A percentile compares a stretch with the other conserved stretches of the same genome.
Evolutionary conservation across 352 stramenopile species (phyloP).

Genomic region (Phytophthora fragariaefolia): DNA sequence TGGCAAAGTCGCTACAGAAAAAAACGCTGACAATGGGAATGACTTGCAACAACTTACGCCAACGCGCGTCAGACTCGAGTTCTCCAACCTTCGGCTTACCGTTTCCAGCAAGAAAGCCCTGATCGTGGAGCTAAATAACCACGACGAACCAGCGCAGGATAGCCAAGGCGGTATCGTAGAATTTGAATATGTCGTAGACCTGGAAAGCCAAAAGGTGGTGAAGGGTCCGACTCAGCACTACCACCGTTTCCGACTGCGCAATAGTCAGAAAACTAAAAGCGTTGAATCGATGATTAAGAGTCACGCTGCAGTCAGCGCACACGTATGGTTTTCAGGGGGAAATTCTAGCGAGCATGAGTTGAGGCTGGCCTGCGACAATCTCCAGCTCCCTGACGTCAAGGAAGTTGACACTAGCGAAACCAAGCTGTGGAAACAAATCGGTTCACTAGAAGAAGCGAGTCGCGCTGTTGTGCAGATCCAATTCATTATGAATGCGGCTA

Average conservation of each 20-base stretch:
- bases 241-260: slow-evolving; percentile 59
- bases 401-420: slow-evolving; percentile 1
- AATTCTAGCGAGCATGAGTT: slow-evolving; percentile 26
- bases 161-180: slow-evolving; percentile 26
- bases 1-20: slow-evolving; percentile 12
- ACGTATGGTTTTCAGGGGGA: slow-evolving; percentile 39
- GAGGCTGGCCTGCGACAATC: slow-evolving; percentile 43
- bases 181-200: slow-evolving; percentile 53
- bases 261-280: background rate
- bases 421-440: slow-evolving; percentile 81
- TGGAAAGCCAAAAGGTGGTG: slow-evolving; percentile 55
- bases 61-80: slow-evolving; percentile 46
- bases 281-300: slow-evolving; percentile 33
- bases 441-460: slow-evolving; percentile 67
- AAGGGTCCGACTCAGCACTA: slow-evolving; percentile 65
- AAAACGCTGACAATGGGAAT: slow-evolving; percentile 14
- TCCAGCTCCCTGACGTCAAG: slow-evolving; percentile 47
- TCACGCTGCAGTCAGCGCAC: slow-evolving; percentile 45
- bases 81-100: slow-evolving; percentile 35
- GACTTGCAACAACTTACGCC: slow-evolving; percentile 25
- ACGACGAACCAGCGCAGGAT: slow-evolving; percentile 28
- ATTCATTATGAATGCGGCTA: slow-evolving; percentile 43
- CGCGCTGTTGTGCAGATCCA: slow-evolving; percentile 81
- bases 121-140: slow-evolving; percentile 67
- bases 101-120: slow-evolving; percentile 45